Conservation (phyloP, 2,329 filamentous ascomycete species). For the Eurotiales sp. region DNA sequence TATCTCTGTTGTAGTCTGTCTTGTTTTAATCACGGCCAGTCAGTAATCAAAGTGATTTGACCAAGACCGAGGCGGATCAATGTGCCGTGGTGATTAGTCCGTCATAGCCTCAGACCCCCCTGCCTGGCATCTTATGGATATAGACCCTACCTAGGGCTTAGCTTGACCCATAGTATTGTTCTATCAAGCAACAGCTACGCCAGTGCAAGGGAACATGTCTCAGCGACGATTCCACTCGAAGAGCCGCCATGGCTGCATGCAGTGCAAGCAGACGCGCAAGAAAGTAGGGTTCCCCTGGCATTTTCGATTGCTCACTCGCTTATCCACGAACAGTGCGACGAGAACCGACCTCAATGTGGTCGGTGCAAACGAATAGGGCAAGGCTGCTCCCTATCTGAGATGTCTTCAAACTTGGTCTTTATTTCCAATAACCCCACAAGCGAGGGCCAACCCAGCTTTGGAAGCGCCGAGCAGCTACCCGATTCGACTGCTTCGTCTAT, state of each 20-base stretch:
- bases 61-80: too few relatives aligned
- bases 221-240: slow-evolving; percentile 12
- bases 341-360: slow-evolving; percentile 6
- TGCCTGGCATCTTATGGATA: too few relatives aligned
- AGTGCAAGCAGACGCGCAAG: slow-evolving; percentile 15
- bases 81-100: too few relatives aligned
- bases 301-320: not conserved
- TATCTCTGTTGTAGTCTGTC: too few relatives aligned
- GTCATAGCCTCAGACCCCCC: too few relatives aligned
- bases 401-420: slow-evolving; percentile 11
- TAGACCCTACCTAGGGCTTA: too few relatives aligned
- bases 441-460: not conserved
- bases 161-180: too few relatives aligned
- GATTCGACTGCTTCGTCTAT: not conserved
- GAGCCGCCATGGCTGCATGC: slow-evolving; percentile 10
- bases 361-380: slow-evolving; percentile 4
- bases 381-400: slow-evolving; percentile 6
- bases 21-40: too few relatives aligned
- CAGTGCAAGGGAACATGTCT: slow-evolving; percentile 1
- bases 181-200: too few relatives aligned
- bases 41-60: too few relatives aligned
- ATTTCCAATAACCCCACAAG: slow-evolving; percentile 5
- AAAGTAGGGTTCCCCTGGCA: not conserved
- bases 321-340: slow-evolving; percentile 1
- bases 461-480: not conserved